Evolutionary conservation across 2,329 filamentous ascomycete species (phyloP), one percentile per base, ranked within the genome.

Genomic region (Fusarium pseudograminearum): DNA sequence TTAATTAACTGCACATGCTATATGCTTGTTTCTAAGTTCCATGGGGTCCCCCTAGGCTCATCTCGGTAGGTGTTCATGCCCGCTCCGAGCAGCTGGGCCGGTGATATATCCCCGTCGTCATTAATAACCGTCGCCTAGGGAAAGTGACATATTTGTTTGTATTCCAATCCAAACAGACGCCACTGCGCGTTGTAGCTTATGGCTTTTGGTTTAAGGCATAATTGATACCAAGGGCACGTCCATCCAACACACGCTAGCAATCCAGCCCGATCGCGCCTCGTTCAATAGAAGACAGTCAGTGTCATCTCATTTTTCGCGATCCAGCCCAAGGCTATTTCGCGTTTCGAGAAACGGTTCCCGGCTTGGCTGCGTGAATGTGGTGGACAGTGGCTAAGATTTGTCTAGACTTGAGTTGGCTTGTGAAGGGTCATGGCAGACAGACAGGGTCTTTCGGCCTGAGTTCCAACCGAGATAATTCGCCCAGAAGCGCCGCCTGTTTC

Each of bases 11-110:
- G 18, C 18, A 45, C 41, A 67, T 26, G 33, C 36, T 69, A 67
- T 56, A 57, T 65, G 61, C 66, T 58, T 55, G 61, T 56, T 65
- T 67, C 47, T 40, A 12, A 45, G 55, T 31, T 52, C 36, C 51
- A 38, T 58, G 46, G 55, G 44, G 57, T 65, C 53, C 53, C 50
- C 57, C 50, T 53, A 57, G 46, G 31, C 53, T 69, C 73, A 74
- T 74, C 70, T 74, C 72, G 65, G 67, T 40, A 70, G 62, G 38
- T 30, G 20, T 15, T 26, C 36, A 31, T 68, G 61, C 46, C 47
- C 45, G 61, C 57, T 61, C 63, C 62, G 48, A 69, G 57, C 60
- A 57, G 57, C 64, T 34, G 61, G 71, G 34, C 58, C 64, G 61
- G 61, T 56, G 45, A 57, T 53, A 48, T 59, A 46, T 61, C 42